A percentile compares a stretch with the other conserved stretches of the same genome.
Conservation (phyloP, 805 yeast species). For the Cyberlindnera lachancei region DNA sequence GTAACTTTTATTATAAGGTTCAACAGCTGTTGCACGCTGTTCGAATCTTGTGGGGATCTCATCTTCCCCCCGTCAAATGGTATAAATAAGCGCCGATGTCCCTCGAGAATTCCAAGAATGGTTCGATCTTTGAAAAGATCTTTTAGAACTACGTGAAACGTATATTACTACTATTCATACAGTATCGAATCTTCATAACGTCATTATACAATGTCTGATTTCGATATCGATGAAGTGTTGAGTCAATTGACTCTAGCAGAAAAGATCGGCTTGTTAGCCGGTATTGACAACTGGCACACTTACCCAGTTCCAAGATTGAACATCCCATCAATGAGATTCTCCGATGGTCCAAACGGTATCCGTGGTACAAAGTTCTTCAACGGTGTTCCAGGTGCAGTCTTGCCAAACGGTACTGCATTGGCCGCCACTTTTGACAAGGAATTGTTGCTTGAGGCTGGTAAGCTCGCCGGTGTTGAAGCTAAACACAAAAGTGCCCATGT, state of each 20-base stretch:
- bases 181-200: no score
- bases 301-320: constrained; percentile 29
- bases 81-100: no score
- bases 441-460: constrained; percentile 40
- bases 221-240: constrained; percentile 22
- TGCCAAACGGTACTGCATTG: constrained; percentile 52
- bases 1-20: no score
- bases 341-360: constrained; percentile 61
- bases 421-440: constrained; percentile 50
- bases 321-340: constrained; percentile 39
- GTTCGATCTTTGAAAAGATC: no score
- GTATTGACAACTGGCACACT: constrained; percentile 48
- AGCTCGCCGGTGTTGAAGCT: constrained; percentile 47
- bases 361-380: constrained; percentile 50
- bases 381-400: constrained; percentile 46
- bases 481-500: constrained; percentile 45
- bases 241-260: constrained; percentile 21
- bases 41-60: no score
- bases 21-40: no score
- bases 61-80: no score
- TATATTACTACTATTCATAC: no score
- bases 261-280: constrained; percentile 28
- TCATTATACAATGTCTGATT: constrained; percentile 6
- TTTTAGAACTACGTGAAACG: no score
- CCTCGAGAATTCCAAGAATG: no score